A percentile compares a stretch with the other conserved stretches of the same genome.
phyloP scores from a whole-genome alignment of 257 asterid species.

The Capsicum chinense region DNA sequence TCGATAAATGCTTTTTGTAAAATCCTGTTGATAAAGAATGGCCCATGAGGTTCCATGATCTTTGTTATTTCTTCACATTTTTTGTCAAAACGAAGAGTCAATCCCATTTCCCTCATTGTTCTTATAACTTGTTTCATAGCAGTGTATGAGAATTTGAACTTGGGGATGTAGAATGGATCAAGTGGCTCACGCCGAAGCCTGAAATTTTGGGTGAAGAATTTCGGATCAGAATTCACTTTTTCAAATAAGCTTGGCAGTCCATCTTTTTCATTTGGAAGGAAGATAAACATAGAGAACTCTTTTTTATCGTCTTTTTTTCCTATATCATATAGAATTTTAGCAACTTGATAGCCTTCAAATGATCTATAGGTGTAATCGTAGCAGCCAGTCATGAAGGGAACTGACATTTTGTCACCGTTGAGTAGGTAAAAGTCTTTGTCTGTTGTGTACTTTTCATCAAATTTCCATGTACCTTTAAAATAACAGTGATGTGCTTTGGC shows the following conservation, averaged over 20 bases:
- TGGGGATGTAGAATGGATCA: conserved; percentile 24
- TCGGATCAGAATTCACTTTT: conserved; percentile 4
- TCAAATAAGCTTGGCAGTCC: conserved; percentile 23
- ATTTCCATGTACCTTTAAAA: conserved; percentile 29
- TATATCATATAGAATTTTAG: conserved; percentile 25
- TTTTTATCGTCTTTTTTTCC: background rate
- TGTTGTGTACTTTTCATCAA: background rate
- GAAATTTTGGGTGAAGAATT: conserved; percentile 7
- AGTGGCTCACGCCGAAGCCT: background rate
- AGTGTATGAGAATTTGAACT: conserved; percentile 33
- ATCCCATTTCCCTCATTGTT: conserved; percentile 1
- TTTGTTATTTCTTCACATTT: background rate
- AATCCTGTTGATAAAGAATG: conserved; percentile 36
- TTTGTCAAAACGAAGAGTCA: background rate
- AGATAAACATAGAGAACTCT: conserved; percentile 7
- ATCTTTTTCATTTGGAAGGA: conserved; percentile 29
- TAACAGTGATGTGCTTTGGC: no score
- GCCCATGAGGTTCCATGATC: background rate
- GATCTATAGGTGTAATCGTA: background rate
- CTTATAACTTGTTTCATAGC: background rate
- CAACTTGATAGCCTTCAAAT: conserved; percentile 30
- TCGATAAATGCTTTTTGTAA: conserved; percentile 45
- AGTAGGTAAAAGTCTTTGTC: conserved; percentile 26
- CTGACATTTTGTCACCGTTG: conserved; percentile 20
- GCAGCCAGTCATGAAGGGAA: conserved; percentile 38